Conservation (phyloP, 2,329 filamentous ascomycete genomes). For the Pseudogymnoascus sp. region DNA sequence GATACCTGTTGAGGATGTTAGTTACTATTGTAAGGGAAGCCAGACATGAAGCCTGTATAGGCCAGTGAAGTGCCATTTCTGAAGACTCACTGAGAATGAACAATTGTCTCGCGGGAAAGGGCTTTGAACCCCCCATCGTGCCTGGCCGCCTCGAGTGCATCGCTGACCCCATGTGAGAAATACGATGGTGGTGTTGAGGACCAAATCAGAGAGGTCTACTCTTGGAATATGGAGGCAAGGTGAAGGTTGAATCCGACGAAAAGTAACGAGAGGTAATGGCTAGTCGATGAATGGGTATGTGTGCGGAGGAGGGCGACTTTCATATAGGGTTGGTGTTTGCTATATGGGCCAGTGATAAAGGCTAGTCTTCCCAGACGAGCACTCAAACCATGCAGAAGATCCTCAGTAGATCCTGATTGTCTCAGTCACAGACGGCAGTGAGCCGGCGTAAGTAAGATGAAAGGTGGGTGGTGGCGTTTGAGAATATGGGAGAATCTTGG, state of each 20-base stretch:
- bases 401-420: background rate
- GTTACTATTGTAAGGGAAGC: background rate
- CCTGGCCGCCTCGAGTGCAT: background rate
- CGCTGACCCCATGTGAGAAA: background rate
- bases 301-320: background rate
- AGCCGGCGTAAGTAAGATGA: background rate
- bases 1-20: conserved; percentile 49
- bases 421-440: background rate
- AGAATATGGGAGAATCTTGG: background rate
- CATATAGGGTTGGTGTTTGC: conserved; percentile 1
- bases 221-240: background rate
- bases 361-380: background rate
- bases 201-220: background rate
- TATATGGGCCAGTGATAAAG: background rate
- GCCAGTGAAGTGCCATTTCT: background rate
- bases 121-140: conserved; percentile 25
- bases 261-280: background rate
- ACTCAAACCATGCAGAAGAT: background rate
- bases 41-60: background rate
- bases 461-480: background rate
- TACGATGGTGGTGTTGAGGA: background rate
- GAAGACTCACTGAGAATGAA: conserved; percentile 38
- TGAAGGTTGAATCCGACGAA: background rate
- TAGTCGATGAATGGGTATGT: background rate
- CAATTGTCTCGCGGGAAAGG: conserved; percentile 35